Percentiles rank a stretch among this genome's conserved stretches.
Conservation (phyloP, 2,329 filamentous ascomycete genomes). For the Huntiella savannae region DNA sequence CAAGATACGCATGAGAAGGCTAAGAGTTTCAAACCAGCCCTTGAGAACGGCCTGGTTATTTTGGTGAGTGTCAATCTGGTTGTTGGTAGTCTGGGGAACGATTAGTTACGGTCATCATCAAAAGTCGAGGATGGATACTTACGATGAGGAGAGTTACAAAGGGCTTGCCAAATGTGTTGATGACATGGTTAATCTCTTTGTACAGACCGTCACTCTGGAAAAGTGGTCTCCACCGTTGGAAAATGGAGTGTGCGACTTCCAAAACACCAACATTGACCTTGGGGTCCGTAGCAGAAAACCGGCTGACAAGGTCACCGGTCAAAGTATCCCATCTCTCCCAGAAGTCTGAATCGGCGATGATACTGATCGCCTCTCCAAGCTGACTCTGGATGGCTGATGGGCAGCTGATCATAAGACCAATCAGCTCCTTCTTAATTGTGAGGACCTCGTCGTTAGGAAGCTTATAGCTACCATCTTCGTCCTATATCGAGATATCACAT, state of each 20-base stretch:
- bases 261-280: slow-evolving; percentile 84
- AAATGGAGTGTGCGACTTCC: slow-evolving; percentile 95
- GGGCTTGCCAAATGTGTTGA: slow-evolving; percentile 63
- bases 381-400: slow-evolving; percentile 78
- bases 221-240: slow-evolving; percentile 83
- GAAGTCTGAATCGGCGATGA: slow-evolving; percentile 96
- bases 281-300: slow-evolving; percentile 63
- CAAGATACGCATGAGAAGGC: slow-evolving; percentile 76
- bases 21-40: slow-evolving; percentile 67
- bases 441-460: slow-evolving; percentile 63
- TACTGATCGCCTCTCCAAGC: slow-evolving; percentile 86
- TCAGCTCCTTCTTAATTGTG: slow-evolving; percentile 86
- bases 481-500: slow-evolving; percentile 23
- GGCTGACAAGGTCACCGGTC: slow-evolving; percentile 66
- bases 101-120: not conserved
- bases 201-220: slow-evolving; percentile 87
- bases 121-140: slow-evolving; percentile 15
- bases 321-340: slow-evolving; percentile 94
- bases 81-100: slow-evolving; percentile 39
- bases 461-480: slow-evolving; percentile 89
- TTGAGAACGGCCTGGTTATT: slow-evolving; percentile 56
- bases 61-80: slow-evolving; percentile 53
- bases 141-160: slow-evolving; percentile 67
- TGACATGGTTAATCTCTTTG: slow-evolving; percentile 89
- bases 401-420: slow-evolving; percentile 89